Conservation (phyloP, 2,329 filamentous ascomycete genomes). For the Xylaria sp. region DNA sequence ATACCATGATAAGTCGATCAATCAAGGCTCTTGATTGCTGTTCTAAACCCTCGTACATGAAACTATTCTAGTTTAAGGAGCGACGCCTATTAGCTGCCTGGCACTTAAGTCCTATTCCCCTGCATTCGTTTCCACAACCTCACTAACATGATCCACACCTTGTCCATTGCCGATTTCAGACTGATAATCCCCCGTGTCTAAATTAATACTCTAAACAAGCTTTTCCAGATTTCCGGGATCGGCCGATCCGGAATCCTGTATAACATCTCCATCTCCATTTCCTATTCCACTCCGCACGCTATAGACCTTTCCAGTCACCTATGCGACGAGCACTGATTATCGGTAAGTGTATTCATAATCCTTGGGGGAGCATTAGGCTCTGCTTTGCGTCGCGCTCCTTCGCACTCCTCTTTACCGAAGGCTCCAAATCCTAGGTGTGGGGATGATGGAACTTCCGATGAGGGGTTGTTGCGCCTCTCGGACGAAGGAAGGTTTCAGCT, state of each 20-base stretch:
- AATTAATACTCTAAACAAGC: conserved; percentile 1
- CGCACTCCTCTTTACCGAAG: no score
- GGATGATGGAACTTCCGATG: not conserved
- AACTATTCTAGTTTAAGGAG: not conserved
- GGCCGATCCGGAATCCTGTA: not conserved
- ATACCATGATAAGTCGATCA: not conserved
- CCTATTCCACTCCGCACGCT: not conserved
- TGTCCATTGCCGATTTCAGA: not conserved
- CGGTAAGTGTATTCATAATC: not conserved
- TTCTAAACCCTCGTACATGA: not conserved
- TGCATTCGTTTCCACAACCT: not conserved
- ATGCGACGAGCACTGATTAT: not conserved
- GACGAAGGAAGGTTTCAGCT: conserved; percentile 1
- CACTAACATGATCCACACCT: not conserved
- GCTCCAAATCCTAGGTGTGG: not conserved
- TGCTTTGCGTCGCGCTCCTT: no score
- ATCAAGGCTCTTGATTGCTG: not conserved
- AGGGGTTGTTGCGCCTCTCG: not conserved
- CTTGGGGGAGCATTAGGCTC: no score
- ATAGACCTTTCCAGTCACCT: not conserved
- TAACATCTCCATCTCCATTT: not conserved
- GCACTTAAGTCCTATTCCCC: conserved; percentile 1
- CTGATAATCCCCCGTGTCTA: conserved; percentile 6
- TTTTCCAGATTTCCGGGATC: not conserved
- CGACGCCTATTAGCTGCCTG: not conserved